Base-by-base conservation (phyloP, 495 filamentous ascomycete genomes). In the Cairneyella variabilis region DNA sequence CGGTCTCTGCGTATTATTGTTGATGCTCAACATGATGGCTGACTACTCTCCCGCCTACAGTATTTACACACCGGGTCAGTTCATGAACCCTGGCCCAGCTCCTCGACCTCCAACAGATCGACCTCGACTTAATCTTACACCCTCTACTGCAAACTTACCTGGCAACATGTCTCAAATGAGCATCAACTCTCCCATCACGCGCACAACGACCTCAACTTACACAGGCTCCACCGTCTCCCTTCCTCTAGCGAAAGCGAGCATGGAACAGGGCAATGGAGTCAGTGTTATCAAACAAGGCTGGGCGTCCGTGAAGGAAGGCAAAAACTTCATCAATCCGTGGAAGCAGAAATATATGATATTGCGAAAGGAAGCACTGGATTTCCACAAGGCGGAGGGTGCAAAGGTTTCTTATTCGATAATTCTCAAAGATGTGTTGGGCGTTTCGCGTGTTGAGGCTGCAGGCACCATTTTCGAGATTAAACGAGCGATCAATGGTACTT, bases 71-170 rank as follows among this genome's bases (percentile, higher is more conserved):
- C 73, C 76, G 52, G 80, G 79, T 63, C 83, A 86, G 67, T 98
- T 98, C 72, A 93, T 97, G 87, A 97, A 97, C 65, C 91, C 93
- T 51, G 90, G 93, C 43, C 92, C 93, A 41, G 92, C 93, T 50
- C 93, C 93, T 39, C 83, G 86, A 56, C 93, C 93, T 41, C 93
- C 93, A 12, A 84, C 83, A 34, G 88, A 92, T 61, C 85, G 87
- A 53, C 87, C 90, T 50, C 86, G 86, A 58, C 81, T 95, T 55
- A 84, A 83, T 51, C 73, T 91, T 22, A 91, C 85, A 38, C 84
- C 87, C 45, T 73, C 76, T 28, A 84, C 77, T 53, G 72, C 75
- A 51, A 87, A 82, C 60, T 77, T 89, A 34, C 85, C 89, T 32
- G 86, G 86, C 36, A 91, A 86, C 63, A 90, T 91, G 76, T 81